Evolutionary conservation across 139 green algal species (phyloP).

Genomic region (Volvox reticuliferus): DNA sequence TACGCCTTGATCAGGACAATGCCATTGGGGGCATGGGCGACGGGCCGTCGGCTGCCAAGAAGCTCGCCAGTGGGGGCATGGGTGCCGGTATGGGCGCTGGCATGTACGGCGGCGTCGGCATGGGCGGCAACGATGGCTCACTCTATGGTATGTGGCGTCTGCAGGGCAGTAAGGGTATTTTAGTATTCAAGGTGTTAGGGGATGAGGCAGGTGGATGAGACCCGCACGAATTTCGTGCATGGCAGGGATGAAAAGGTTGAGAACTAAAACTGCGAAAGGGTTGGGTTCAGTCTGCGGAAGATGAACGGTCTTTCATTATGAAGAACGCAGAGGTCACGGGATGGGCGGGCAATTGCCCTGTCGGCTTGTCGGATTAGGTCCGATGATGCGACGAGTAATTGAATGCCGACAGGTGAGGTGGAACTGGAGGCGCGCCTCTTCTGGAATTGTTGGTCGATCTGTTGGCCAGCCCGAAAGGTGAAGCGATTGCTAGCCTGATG

Average conservation of each 20-base stretch:
- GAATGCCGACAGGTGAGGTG: too few relatives aligned
- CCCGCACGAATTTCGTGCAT: too few relatives aligned
- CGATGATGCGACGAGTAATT: too few relatives aligned
- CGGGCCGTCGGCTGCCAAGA: constrained; percentile 33
- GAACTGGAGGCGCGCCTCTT: background rate
- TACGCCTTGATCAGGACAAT: constrained; percentile 50
- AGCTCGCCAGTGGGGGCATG: constrained; percentile 41
- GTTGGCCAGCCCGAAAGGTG: background rate
- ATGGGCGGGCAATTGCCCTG: too few relatives aligned
- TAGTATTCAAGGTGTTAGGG: background rate
- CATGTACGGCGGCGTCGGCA: constrained; percentile 22
- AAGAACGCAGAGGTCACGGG: too few relatives aligned
- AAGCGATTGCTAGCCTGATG: too few relatives aligned
- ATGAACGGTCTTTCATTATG: too few relatives aligned
- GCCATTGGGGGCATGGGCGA: constrained; percentile 45
- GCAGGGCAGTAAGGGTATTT: background rate
- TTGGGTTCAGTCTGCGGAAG: too few relatives aligned
- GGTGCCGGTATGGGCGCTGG: constrained; percentile 40
- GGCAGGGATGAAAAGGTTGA: too few relatives aligned
- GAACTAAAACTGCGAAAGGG: too few relatives aligned
- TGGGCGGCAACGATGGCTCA: constrained; percentile 35
- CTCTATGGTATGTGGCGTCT: constrained; percentile 46
- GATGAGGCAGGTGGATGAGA: too few relatives aligned
- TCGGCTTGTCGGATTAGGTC: too few relatives aligned
- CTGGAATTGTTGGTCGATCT: background rate